These are phyloP conservation scores for Phialocephala sp. DNA, from an alignment of 2,329 filamentous ascomycete genomes.

Conservation along the genomic window DNA sequence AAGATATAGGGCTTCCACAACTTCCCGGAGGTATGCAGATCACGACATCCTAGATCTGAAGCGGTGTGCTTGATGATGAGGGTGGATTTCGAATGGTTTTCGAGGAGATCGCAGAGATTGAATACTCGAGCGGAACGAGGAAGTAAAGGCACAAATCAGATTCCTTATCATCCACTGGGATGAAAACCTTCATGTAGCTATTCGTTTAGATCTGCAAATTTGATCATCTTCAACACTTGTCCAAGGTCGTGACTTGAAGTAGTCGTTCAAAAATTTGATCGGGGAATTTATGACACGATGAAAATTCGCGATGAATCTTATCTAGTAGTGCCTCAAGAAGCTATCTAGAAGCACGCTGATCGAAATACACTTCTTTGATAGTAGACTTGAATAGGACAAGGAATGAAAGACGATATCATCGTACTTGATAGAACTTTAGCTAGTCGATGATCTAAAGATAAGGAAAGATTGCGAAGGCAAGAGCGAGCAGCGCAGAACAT, in stretches of 20 bases:
- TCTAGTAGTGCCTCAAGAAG: no score
- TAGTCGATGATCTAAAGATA: no score
- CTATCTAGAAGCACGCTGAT: no score
- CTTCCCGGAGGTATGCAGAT: conserved; percentile 1
- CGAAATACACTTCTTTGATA: not conserved
- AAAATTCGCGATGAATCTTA: no score
- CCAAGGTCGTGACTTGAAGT: not conserved
- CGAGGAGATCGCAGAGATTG: not conserved
- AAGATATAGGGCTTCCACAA: not conserved
- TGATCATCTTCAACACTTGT: not conserved
- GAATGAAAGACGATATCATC: not conserved
- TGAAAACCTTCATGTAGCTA: not conserved
- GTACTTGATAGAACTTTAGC: no score
- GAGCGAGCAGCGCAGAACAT: no score
- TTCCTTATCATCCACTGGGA: not conserved
- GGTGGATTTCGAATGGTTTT: not conserved
- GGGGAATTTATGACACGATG: no score
- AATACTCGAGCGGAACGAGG: not conserved
- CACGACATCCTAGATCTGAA: not conserved
- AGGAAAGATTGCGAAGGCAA: no score
- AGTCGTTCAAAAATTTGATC: not conserved
- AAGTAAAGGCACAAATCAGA: not conserved
- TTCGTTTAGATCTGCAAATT: not conserved
- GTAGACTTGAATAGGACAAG: not conserved
- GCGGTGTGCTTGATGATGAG: not conserved